Conservation (phyloP, 345 rosid species). For the Rhodamnia rubescens region DNA sequence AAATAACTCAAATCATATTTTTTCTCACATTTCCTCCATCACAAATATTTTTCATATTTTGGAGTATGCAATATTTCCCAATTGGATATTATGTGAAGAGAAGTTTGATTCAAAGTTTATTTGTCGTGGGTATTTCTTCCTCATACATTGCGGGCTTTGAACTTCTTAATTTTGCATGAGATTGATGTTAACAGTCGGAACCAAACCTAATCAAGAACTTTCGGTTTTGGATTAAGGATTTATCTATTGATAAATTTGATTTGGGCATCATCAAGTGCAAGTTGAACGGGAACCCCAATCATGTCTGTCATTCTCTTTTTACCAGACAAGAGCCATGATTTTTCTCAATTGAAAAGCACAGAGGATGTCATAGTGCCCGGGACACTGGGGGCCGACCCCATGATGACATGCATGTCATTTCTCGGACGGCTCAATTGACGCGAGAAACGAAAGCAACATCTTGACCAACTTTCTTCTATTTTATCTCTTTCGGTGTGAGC, state of each 20-base stretch:
- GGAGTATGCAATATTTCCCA: background rate
- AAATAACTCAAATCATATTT: background rate
- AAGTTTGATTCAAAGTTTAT: background rate
- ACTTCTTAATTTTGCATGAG: too few relatives aligned
- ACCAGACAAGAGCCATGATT: background rate
- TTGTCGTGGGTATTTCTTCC: background rate
- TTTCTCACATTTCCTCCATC: background rate
- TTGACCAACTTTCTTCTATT: slow-evolving; percentile 10
- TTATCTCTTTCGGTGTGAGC: slow-evolving; percentile 18
- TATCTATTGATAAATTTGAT: background rate
- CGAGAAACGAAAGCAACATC: slow-evolving; percentile 12
- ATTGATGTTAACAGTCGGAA: background rate
- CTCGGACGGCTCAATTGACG: slow-evolving; percentile 9
- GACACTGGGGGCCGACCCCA: slow-evolving; percentile 8
- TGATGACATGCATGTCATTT: slow-evolving; percentile 21
- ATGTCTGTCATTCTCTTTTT: background rate
- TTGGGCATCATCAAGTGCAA: background rate
- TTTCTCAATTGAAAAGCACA: background rate
- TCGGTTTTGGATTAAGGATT: background rate
- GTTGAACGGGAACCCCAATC: background rate
- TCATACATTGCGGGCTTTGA: background rate
- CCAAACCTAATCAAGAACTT: background rate
- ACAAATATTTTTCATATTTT: background rate
- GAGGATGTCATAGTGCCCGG: background rate
- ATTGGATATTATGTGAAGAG: background rate